Conservation (phyloP, 768 basidiomycete species). For the Crepidotus variabilis region DNA sequence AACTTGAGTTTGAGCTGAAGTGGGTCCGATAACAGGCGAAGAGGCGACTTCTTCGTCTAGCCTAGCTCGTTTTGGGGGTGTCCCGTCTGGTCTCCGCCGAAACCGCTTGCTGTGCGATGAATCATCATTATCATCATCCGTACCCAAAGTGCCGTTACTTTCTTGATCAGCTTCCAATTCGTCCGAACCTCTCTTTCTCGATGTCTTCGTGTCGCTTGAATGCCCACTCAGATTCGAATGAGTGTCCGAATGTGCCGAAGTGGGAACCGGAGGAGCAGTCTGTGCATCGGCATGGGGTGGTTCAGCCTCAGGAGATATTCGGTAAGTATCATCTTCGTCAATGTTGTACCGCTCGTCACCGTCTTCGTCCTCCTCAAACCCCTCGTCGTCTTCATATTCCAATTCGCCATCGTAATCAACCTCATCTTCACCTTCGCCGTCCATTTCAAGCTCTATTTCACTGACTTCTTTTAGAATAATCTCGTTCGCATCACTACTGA, state of each 20-base stretch:
- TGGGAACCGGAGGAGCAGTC: not conserved
- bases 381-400: constrained; percentile 19
- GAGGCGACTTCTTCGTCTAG: constrained; percentile 4
- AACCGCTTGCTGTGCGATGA: not conserved
- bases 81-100: constrained; percentile 17
- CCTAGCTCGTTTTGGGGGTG: constrained; percentile 27
- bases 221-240: not conserved
- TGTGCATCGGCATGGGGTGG: not conserved
- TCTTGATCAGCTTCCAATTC: constrained; percentile 16
- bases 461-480: constrained; percentile 20
- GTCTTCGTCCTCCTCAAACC: constrained; percentile 17
- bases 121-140: constrained; percentile 11
- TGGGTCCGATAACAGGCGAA: constrained; percentile 2
- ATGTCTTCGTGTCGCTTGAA: constrained; percentile 1
- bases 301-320: constrained; percentile 13
- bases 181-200: constrained; percentile 22
- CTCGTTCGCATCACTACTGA: constrained; percentile 8
- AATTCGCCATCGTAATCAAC: constrained; percentile 16
- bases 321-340: constrained; percentile 12
- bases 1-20: constrained; percentile 9
- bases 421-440: constrained; percentile 22
- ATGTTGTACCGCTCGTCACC: constrained; percentile 7
- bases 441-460: constrained; percentile 12
- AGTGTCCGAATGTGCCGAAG: not conserved
- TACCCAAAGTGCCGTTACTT: not conserved